Conservation (phyloP, 176 grass and related monocot species). For the Cenchrus purpureus region DNA sequence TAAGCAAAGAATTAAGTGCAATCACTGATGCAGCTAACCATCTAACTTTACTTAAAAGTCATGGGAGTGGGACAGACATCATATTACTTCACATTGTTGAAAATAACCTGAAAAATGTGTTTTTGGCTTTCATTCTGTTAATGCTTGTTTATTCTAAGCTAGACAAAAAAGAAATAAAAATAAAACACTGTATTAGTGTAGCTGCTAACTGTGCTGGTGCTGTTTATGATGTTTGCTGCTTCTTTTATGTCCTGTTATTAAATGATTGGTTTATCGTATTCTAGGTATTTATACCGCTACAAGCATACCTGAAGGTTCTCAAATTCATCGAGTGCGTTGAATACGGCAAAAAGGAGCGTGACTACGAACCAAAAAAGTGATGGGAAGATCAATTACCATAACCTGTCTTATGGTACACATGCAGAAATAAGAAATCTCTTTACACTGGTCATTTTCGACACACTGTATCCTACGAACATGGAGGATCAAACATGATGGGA, state of each 20-base stretch:
- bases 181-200: neutral
- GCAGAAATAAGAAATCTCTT: conserved; percentile 83
- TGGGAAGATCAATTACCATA: conserved; percentile 67
- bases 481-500: conserved; percentile 40
- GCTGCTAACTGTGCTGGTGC: neutral
- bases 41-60: neutral
- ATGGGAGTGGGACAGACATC: neutral
- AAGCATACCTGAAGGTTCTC: conserved; percentile 73
- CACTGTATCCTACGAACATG: conserved; percentile 63
- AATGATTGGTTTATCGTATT: conserved; percentile 26
- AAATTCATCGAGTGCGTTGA: conserved; percentile 70
- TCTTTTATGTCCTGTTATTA: conserved; percentile 2
- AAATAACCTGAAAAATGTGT: neutral
- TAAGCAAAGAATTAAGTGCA: neutral
- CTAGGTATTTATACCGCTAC: conserved; percentile 90
- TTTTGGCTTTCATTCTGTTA: neutral
- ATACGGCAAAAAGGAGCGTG: conserved; percentile 49
- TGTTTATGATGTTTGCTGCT: conserved; percentile 1
- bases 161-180: neutral
- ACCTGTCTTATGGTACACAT: conserved; percentile 54
- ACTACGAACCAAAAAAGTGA: conserved; percentile 67
- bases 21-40: neutral
- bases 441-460: conserved; percentile 83
- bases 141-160: conserved; percentile 16
- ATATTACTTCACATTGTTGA: neutral